These are phyloP conservation scores for Daldinia grandis DNA, from an alignment of 495 filamentous ascomycete genomes.

Conservation along the genomic window DNA sequence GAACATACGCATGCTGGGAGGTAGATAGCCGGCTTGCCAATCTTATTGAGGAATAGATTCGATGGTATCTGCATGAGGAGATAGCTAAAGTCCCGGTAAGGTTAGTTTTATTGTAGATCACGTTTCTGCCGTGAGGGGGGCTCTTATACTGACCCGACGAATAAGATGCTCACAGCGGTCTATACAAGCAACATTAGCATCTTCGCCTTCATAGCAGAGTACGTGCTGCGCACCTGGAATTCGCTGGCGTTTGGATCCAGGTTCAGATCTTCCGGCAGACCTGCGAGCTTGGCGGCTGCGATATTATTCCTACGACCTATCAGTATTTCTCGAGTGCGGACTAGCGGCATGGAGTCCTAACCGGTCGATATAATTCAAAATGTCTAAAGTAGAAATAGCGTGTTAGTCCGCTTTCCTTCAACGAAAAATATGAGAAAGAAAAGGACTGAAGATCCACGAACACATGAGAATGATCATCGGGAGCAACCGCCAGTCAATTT, in stretches of 20 bases:
- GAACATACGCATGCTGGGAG: constrained; percentile 62
- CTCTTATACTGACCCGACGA: constrained; percentile 68
- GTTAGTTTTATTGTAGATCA: constrained; percentile 1
- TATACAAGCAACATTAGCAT: constrained; percentile 37
- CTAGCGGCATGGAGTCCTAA: constrained; percentile 52
- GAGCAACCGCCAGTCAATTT: constrained; percentile 69
- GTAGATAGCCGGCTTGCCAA: constrained; percentile 69
- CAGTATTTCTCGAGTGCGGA: constrained; percentile 1
- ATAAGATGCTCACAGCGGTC: constrained; percentile 73
- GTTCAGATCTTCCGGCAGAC: constrained; percentile 56
- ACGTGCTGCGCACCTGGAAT: constrained; percentile 54
- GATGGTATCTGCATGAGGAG: constrained; percentile 68
- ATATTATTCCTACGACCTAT: constrained; percentile 57
- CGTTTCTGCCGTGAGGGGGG: background rate
- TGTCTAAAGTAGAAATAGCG: constrained; percentile 61
- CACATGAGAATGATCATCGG: constrained; percentile 72
- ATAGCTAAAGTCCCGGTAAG: constrained; percentile 48
- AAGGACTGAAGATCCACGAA: constrained; percentile 17
- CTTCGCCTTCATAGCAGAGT: constrained; percentile 42
- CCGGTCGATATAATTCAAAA: constrained; percentile 83
- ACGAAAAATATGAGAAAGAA: background rate
- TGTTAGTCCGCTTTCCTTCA: constrained; percentile 8
- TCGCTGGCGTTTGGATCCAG: constrained; percentile 50
- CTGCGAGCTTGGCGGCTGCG: constrained; percentile 60
- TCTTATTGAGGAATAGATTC: constrained; percentile 67